These are phyloP conservation scores for Starmerella apis DNA, from an alignment of 805 yeast species.

Conservation along the genomic window DNA sequence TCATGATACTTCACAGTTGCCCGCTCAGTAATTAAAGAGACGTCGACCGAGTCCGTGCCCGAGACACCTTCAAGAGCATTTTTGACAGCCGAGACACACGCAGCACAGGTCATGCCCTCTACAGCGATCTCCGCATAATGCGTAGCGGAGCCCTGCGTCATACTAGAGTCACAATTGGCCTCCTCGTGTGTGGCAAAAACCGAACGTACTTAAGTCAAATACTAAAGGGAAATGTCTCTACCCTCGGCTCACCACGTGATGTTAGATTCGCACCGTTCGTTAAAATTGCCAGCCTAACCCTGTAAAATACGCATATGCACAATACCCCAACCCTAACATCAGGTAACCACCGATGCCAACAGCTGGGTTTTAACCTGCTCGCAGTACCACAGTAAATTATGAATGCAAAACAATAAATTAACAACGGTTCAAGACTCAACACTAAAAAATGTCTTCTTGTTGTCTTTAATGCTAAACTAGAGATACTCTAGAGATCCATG, in stretches of 20 bases:
- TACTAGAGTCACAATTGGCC: neutral
- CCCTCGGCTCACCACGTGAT: neutral
- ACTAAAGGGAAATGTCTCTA: neutral
- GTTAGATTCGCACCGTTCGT: neutral
- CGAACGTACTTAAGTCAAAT: neutral
- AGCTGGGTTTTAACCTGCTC: too few species aligned
- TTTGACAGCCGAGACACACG: constrained; percentile 66
- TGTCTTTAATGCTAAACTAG: too few species aligned
- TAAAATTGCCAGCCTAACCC: neutral
- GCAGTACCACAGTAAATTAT: too few species aligned
- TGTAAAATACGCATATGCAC: neutral
- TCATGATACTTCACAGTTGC: constrained; percentile 49
- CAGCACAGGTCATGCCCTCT: constrained; percentile 85
- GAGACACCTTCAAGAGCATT: constrained; percentile 39
- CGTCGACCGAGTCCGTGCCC: constrained; percentile 47
- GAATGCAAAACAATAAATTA: too few species aligned
- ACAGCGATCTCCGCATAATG: constrained; percentile 30
- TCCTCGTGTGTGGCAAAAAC: neutral
- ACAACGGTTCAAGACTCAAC: too few species aligned
- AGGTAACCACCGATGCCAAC: too few species aligned
- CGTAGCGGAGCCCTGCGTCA: neutral
- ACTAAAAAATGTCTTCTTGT: too few species aligned
- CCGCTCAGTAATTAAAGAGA: constrained; percentile 67
- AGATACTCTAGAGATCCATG: too few species aligned
- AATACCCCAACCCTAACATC: neutral